Evolutionary conservation across 2,329 filamentous ascomycete species (phyloP).

Genomic region (Botryosphaeria dothidea): DNA sequence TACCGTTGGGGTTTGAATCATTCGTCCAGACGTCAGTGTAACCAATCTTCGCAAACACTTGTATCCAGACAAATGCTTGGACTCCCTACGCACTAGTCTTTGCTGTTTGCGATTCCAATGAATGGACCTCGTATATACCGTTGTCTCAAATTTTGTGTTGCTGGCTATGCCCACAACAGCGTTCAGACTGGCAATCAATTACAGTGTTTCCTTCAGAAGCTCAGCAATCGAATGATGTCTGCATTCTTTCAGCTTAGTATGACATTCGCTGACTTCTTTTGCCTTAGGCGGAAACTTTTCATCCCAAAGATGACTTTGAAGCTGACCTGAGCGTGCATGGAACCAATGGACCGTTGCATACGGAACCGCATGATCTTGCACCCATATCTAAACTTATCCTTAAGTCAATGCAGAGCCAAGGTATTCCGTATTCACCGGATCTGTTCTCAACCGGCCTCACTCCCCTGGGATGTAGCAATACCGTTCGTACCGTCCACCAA

Average conservation of each 20-base stretch:
- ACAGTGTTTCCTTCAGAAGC: too few relatives aligned
- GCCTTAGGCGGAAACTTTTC: conserved; percentile 56
- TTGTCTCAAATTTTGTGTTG: too few relatives aligned
- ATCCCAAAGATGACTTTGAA: conserved; percentile 59
- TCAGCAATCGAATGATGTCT: not conserved
- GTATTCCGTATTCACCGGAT: conserved; percentile 20
- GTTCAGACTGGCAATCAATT: too few relatives aligned
- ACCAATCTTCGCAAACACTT: too few relatives aligned
- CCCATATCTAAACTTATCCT: conserved; percentile 42
- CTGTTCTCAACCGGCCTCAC: conserved; percentile 21
- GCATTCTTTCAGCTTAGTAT: not conserved
- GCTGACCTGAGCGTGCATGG: conserved; percentile 52
- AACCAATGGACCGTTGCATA: conserved; percentile 51
- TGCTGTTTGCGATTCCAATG: too few relatives aligned
- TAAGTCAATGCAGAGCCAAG: conserved; percentile 22
- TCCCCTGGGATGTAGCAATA: conserved; percentile 31
- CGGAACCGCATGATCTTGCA: conserved; percentile 56
- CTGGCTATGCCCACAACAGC: too few relatives aligned
- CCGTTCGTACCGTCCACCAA: conserved; percentile 32
- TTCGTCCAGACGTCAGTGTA: too few relatives aligned
- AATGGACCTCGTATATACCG: too few relatives aligned
- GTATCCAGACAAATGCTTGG: too few relatives aligned
- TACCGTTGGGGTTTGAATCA: too few relatives aligned
- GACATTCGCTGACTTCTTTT: not conserved
- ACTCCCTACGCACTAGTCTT: too few relatives aligned